These are phyloP conservation scores for Cutaneotrichosporon mucoides DNA, from an alignment of 1,284 basidiomycete genomes.

Conservation along the genomic window DNA sequence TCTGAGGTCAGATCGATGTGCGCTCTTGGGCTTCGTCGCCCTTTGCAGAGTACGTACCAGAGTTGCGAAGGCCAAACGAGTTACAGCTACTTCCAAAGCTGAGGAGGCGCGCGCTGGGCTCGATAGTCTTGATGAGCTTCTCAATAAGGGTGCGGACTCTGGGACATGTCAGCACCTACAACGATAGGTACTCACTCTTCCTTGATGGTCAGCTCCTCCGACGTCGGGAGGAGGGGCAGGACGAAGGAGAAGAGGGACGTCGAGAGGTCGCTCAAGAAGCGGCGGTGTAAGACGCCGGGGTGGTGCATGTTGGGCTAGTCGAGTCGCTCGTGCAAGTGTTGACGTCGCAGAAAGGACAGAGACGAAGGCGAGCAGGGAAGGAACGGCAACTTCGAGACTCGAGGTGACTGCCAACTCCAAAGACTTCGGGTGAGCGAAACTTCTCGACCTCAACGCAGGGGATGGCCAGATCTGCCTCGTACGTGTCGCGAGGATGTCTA, in stretches of 20 bases:
- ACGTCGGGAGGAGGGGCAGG: slow-evolving; percentile 78
- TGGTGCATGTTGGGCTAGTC: slow-evolving; percentile 40
- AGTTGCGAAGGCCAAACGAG: slow-evolving; percentile 92
- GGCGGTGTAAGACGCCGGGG: slow-evolving; percentile 42
- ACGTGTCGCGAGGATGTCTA: too few relatives aligned
- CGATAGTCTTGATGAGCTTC: slow-evolving; percentile 87
- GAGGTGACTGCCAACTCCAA: too few relatives aligned
- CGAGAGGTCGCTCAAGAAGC: slow-evolving; percentile 50
- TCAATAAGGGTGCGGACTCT: slow-evolving; percentile 85
- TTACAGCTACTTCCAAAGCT: slow-evolving; percentile 92
- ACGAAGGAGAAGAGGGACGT: slow-evolving; percentile 58
- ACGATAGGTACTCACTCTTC: slow-evolving; percentile 60
- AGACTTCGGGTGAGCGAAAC: too few relatives aligned
- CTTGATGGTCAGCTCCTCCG: slow-evolving; percentile 86
- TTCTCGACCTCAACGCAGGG: too few relatives aligned
- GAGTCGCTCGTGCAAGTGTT: neutral
- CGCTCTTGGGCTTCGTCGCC: too few relatives aligned
- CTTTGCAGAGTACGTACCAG: slow-evolving; percentile 55
- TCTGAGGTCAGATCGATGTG: slow-evolving; percentile 54
- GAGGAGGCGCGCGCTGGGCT: slow-evolving; percentile 82
- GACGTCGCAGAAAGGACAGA: too few relatives aligned
- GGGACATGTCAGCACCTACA: slow-evolving; percentile 2
- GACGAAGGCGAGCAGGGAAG: too few relatives aligned
- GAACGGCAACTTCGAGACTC: too few relatives aligned
- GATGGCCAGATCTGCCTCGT: too few relatives aligned